Evolutionary conservation across 805 yeast species (phyloP).

Genomic region (Torulaspora delbrueckii): DNA sequence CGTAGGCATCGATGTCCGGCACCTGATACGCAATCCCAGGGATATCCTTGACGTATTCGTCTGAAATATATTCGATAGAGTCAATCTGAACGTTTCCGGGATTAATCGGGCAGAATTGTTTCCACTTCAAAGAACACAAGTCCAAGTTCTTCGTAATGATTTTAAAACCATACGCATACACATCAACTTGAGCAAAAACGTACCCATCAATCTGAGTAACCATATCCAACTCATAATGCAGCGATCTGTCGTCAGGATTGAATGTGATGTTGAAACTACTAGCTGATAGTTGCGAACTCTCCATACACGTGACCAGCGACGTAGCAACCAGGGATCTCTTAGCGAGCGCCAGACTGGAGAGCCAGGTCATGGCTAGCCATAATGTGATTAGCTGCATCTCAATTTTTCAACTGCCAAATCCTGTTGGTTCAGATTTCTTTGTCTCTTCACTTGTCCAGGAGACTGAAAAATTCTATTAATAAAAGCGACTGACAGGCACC

Average conservation of each 20-base stretch:
- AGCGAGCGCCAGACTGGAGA: conserved; percentile 13
- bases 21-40: conserved; percentile 85
- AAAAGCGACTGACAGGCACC: conserved; percentile 3
- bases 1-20: conserved; percentile 82
- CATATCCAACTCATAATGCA: conserved; percentile 65
- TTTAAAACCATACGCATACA: conserved; percentile 81
- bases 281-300: conserved; percentile 66
- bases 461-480: conserved; percentile 2
- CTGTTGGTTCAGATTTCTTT: background rate
- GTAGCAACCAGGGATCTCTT: conserved; percentile 50
- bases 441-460: background rate
- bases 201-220: conserved; percentile 62
- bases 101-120: conserved; percentile 83
- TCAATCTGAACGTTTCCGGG: conserved; percentile 80
- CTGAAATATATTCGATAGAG: conserved; percentile 56
- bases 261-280: conserved; percentile 68
- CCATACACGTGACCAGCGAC: conserved; percentile 85
- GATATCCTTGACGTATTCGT: conserved; percentile 47
- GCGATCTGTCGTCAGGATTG: conserved; percentile 62
- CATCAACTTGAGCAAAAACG: conserved; percentile 63
- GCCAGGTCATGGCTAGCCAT: conserved; percentile 9
- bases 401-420: background rate
- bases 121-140: conserved; percentile 62
- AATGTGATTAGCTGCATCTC: conserved; percentile 10
- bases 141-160: conserved; percentile 56